Evolutionary conservation across 257 asterid genomes (phyloP).

Genomic region (Osmanthus fragrans): DNA sequence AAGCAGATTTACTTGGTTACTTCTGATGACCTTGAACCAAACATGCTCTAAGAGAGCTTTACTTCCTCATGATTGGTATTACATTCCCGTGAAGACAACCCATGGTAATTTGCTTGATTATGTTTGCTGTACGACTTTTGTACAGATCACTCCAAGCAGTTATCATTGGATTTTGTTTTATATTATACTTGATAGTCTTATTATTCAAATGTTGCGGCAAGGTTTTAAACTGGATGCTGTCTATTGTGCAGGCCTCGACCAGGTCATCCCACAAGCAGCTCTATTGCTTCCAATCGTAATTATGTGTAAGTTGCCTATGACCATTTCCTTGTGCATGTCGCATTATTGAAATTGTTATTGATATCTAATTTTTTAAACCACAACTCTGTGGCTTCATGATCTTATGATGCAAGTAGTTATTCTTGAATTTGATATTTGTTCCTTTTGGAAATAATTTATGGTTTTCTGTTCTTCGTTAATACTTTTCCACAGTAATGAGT

Average conservation of each 20-base stretch:
- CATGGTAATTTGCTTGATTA: neutral
- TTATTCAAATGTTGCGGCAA: neutral
- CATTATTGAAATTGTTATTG: neutral
- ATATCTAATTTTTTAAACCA: neutral
- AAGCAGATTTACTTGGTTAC: no score
- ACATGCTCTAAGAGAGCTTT: neutral
- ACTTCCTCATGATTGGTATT: neutral
- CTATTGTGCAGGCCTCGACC: constrained; percentile 52
- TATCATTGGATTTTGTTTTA: neutral
- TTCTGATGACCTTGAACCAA: neutral
- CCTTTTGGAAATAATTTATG: neutral
- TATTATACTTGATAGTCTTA: neutral
- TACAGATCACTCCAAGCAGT: neutral
- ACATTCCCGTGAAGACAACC: neutral
- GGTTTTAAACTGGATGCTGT: neutral
- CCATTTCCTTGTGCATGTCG: neutral
- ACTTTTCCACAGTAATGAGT: neutral
- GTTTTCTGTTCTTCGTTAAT: neutral
- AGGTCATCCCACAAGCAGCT: constrained; percentile 48
- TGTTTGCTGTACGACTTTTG: neutral
- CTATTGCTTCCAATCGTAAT: constrained; percentile 39
- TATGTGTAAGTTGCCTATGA: constrained; percentile 47
- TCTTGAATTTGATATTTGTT: neutral
- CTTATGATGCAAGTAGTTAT: neutral
- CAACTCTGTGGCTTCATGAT: neutral